Percentiles rank a stretch among this genome's conserved stretches.
phyloP scores from a whole-genome alignment of 352 stramenopile genomes.

The Phytophthora sp. region DNA sequence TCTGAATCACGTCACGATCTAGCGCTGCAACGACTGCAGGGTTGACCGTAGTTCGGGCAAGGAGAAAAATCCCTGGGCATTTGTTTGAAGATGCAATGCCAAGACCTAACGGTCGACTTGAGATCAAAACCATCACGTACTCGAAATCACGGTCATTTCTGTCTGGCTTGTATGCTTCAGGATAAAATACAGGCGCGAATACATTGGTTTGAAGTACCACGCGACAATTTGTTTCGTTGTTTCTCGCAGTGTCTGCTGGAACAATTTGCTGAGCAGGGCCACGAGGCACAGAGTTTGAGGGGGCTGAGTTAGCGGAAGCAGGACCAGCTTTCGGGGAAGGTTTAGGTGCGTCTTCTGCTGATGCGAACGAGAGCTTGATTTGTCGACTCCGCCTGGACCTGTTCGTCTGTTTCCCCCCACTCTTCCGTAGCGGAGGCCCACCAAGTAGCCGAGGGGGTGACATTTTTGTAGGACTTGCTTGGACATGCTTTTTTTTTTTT shows the following conservation, averaged over 20 bases:
- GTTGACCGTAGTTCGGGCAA: slow-evolving; percentile 42
- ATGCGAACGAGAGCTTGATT: slow-evolving; percentile 38
- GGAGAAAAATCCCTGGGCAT: slow-evolving; percentile 32
- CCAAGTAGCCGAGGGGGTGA: slow-evolving; percentile 24
- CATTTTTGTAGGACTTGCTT: slow-evolving; percentile 24
- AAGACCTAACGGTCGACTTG: slow-evolving; percentile 60
- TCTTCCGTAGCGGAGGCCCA: slow-evolving; percentile 9
- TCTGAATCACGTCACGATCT: slow-evolving; percentile 51
- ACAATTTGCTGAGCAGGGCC: background rate
- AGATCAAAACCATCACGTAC: slow-evolving; percentile 69
- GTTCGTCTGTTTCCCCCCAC: slow-evolving; percentile 2
- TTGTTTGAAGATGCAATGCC: slow-evolving; percentile 33
- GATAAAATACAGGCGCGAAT: slow-evolving; percentile 41
- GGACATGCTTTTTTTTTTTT: slow-evolving; percentile 2
- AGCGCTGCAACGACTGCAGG: slow-evolving; percentile 48
- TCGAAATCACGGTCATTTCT: slow-evolving; percentile 43
- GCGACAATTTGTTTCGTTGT: slow-evolving; percentile 9
- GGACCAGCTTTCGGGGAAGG: background rate
- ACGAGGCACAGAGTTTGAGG: background rate
- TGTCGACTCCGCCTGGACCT: slow-evolving; percentile 41
- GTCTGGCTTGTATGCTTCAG: slow-evolving; percentile 21
- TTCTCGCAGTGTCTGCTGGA: background rate
- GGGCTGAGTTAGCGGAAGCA: background rate
- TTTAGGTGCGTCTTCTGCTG: slow-evolving; percentile 8
- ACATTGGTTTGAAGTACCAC: slow-evolving; percentile 36